phyloP scores from a whole-genome alignment of 345 rosid species.

The Cardamine resedifolia region DNA sequence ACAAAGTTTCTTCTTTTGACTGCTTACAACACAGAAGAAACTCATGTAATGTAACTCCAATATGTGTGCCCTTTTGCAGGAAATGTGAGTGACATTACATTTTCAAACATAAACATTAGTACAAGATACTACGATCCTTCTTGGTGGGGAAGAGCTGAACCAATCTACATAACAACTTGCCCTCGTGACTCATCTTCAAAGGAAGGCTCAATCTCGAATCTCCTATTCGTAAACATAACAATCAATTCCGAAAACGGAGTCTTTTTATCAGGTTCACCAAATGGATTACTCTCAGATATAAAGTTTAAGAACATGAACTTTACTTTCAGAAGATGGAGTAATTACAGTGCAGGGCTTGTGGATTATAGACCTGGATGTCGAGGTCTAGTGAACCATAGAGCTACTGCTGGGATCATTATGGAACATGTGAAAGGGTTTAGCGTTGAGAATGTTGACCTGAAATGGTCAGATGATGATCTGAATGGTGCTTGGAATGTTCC shows the following conservation, averaged over 20 bases:
- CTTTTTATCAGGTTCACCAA: conserved; percentile 75
- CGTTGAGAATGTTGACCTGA: conserved; percentile 69
- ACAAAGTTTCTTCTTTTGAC: neutral
- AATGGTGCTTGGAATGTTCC: conserved; percentile 65
- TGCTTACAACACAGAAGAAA: neutral
- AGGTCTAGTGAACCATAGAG: conserved; percentile 67
- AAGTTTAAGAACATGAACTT: conserved; percentile 66
- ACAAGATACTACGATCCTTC: conserved; percentile 85
- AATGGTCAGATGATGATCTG: conserved; percentile 50
- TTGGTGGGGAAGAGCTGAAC: conserved; percentile 98
- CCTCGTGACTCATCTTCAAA: conserved; percentile 46
- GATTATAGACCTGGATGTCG: conserved; percentile 93
- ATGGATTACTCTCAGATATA: conserved; percentile 59
- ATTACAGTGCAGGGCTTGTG: conserved; percentile 57
- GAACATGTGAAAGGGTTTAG: conserved; percentile 78
- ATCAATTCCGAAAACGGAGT: conserved; percentile 74
- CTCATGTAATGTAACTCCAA: neutral
- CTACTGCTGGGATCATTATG: conserved; percentile 83
- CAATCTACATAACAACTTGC: conserved; percentile 86
- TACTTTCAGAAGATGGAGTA: conserved; percentile 70
- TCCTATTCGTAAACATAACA: conserved; percentile 68
- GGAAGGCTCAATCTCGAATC: conserved; percentile 64
- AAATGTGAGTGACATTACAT: conserved; percentile 69
- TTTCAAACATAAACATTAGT: conserved; percentile 80
- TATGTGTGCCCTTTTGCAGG: conserved; percentile 47